These are phyloP conservation scores for Alternaria viburni DNA, from an alignment of 2,329 filamentous ascomycete species.

Conservation along the genomic window DNA sequence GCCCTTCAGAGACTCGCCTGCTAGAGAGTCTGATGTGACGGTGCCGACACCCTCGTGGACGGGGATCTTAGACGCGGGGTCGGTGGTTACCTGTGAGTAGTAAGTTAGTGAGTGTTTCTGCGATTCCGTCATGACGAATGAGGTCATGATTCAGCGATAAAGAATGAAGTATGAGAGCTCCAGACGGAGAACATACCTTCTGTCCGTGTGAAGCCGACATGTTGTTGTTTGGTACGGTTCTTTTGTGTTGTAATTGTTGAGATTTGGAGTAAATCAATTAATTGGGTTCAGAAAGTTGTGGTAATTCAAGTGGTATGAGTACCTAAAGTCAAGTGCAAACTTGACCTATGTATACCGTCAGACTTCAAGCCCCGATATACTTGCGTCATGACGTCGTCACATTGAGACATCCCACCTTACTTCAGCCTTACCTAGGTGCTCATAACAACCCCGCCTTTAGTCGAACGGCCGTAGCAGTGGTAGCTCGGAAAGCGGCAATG, in stretches of 20 bases:
- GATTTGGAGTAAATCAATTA: neutral
- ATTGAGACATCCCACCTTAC: slow-evolving; percentile 7
- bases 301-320: neutral
- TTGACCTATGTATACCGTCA: slow-evolving; percentile 2
- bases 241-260: neutral
- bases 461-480: neutral
- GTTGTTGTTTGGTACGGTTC: neutral
- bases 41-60: slow-evolving; percentile 68
- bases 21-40: slow-evolving; percentile 73
- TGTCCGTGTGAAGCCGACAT: slow-evolving; percentile 24
- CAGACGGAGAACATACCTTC: slow-evolving; percentile 19
- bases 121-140: neutral
- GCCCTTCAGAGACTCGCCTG: slow-evolving; percentile 70
- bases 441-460: slow-evolving; percentile 1
- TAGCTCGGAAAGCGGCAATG: neutral
- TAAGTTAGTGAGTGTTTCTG: slow-evolving; percentile 7
- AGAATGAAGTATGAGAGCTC: neutral
- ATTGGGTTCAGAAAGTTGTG: neutral
- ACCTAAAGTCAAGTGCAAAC: neutral
- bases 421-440: slow-evolving; percentile 1
- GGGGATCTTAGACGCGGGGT: slow-evolving; percentile 54
- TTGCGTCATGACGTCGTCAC: slow-evolving; percentile 28
- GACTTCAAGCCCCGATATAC: slow-evolving; percentile 12
- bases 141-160: neutral
- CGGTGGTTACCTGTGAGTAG: slow-evolving; percentile 52